phyloP scores from a whole-genome alignment of 1,139 yeast species.

The Arxiozyma heterogenica region DNA sequence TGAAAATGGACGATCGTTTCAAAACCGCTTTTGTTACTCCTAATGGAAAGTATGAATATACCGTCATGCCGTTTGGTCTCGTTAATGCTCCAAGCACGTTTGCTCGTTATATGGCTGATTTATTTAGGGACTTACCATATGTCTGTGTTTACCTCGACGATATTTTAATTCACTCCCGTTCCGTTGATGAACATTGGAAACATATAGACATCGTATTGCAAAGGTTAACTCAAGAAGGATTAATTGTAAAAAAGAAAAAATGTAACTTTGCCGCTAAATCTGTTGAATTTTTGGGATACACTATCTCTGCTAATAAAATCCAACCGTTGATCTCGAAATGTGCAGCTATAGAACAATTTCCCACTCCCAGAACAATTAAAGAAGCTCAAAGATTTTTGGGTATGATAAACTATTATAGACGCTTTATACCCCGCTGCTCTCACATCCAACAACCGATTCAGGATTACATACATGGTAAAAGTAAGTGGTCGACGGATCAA shows the following conservation, averaged over 20 bases:
- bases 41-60: conserved; percentile 11
- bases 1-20: conserved; percentile 3
- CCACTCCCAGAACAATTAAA: not conserved
- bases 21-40: conserved; percentile 15
- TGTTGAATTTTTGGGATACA: conserved; percentile 1
- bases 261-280: not conserved
- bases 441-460: too few relatives aligned
- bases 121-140: conserved; percentile 10
- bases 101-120: conserved; percentile 12
- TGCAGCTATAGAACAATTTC: not conserved
- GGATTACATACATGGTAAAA: too few relatives aligned
- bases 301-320: not conserved
- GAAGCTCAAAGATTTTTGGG: too few relatives aligned
- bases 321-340: not conserved
- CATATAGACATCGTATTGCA: not conserved
- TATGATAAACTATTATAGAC: too few relatives aligned
- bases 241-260: not conserved
- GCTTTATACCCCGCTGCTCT: too few relatives aligned
- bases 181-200: not conserved
- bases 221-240: not conserved
- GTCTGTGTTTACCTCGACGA: conserved; percentile 26
- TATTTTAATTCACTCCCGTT: conserved; percentile 13
- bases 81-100: conserved; percentile 11
- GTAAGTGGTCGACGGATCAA: too few relatives aligned
- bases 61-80: conserved; percentile 11